Evolutionary conservation across 2,329 filamentous ascomycete genomes (phyloP).

Genomic region (Akanthomyces uredinophilus): DNA sequence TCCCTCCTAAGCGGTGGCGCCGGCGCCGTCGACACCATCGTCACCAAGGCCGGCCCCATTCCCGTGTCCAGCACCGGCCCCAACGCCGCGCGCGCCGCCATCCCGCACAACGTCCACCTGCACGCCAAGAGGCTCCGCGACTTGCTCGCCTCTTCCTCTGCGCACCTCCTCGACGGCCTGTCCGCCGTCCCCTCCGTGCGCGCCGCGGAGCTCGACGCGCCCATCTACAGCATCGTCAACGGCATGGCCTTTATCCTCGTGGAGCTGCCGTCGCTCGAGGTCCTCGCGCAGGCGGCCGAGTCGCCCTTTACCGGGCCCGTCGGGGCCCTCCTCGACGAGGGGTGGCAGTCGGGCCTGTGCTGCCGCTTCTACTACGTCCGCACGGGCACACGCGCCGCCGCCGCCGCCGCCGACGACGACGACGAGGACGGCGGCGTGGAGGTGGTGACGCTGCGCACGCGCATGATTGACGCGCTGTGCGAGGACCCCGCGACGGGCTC

Average conservation of each 20-base stretch:
- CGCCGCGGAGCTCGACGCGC: constrained; percentile 36
- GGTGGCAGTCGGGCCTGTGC: constrained; percentile 50
- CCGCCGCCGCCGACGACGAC: too few relatives aligned
- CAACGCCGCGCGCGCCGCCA: constrained; percentile 52
- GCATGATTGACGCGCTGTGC: constrained; percentile 51
- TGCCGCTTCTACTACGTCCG: constrained; percentile 56
- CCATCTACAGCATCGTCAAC: constrained; percentile 59
- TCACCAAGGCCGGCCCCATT: constrained; percentile 55
- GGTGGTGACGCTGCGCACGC: constrained; percentile 43
- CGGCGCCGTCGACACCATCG: constrained; percentile 33
- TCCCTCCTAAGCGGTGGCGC: constrained; percentile 36
- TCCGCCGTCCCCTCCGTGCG: constrained; percentile 26
- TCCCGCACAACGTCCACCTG: constrained; percentile 63
- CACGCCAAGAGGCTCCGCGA: constrained; percentile 43
- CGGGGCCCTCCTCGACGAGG: constrained; percentile 42
- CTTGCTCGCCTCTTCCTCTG: constrained; percentile 18
- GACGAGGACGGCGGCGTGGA: constrained; percentile 21
- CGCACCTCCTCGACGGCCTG: constrained; percentile 21
- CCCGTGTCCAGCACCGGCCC: constrained; percentile 33
- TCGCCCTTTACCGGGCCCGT: constrained; percentile 30
- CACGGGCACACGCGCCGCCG: constrained; percentile 26
- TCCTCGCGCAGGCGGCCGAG: constrained; percentile 41
- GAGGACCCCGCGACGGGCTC: constrained; percentile 62
- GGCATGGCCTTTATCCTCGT: constrained; percentile 71
- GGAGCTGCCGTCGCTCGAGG: constrained; percentile 54